Evolutionary conservation across 106 monocot genomes (phyloP), one percentile per base, ranked within the genome.

Genomic region (Xerophyta viscosa): DNA sequence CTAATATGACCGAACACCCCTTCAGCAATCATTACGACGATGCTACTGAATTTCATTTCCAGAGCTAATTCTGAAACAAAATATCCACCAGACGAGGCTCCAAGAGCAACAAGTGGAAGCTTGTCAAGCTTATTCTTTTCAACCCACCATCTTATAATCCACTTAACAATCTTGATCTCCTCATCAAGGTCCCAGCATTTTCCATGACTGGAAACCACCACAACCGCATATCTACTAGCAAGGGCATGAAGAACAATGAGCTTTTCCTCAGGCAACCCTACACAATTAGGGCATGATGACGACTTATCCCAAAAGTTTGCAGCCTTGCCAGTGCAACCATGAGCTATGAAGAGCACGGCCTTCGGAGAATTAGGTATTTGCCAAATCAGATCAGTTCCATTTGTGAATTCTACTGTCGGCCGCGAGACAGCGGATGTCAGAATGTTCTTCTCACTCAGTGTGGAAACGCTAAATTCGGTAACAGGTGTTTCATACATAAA

Each of bases 1-100:
- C 37, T 57, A 31, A 62, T 75, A 2, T 55, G 8, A 8, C 69
- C 60, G 39, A 94, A 88, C 14, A 88, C 63, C 18, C 94, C 94
- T 66, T 84, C 80, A 0, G 93, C 76, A 62, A 93, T 88, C 88
- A 93, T 88, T n/a, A n/a, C n/a, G 36, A 69, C 63, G n/a, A 94
- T 71, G 62, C 88, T 78, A 23, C 66, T 77, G 62, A 88, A 78
- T 18, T 61, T 68, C 73, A 81, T 71, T 23, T 73, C 67, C 6
- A 31, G 42, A 22, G 94, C 94, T 18, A 94, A 75, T 37, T 78
- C 71, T 18, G 93, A 93, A 57, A 88, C 71, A 57, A 93, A 93
- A 57, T 88, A 69, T 0, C 93, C 93, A 30, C 93, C 84, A 1
- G 93, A 93, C 12, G 93, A 88, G 57, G 87, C 87, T 6, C 93